phyloP scores from a whole-genome alignment of 2,329 filamentous ascomycete genomes.

The Diplocarpon rosae region DNA sequence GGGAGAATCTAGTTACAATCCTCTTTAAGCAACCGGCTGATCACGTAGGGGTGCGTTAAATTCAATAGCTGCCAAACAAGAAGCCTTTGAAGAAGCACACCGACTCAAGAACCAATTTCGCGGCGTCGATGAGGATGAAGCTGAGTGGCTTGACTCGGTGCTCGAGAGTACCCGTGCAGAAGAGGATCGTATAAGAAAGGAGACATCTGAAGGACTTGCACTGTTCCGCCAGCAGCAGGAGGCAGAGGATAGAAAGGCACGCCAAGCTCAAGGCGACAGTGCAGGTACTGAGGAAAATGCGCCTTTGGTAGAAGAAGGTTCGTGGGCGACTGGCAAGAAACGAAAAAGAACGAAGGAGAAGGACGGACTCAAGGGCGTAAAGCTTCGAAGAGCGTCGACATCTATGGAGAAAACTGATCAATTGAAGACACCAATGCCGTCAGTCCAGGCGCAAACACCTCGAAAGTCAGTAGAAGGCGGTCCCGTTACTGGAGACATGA shows the following conservation, averaged over 20 bases:
- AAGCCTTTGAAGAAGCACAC: constrained; percentile 65
- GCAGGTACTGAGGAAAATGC: constrained; percentile 12
- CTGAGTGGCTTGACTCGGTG: constrained; percentile 60
- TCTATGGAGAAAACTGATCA: constrained; percentile 3
- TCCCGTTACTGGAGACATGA: neutral
- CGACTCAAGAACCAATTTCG: constrained; percentile 68
- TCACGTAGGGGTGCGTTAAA: constrained; percentile 26
- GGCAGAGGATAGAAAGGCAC: constrained; percentile 25
- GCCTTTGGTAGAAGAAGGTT: constrained; percentile 22
- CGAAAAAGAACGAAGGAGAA: constrained; percentile 31
- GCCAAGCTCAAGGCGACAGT: constrained; percentile 12
- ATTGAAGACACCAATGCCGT: neutral
- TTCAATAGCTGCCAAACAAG: constrained; percentile 61
- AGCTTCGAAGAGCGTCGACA: constrained; percentile 24
- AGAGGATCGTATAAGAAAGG: constrained; percentile 41
- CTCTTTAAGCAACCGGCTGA: constrained; percentile 16
- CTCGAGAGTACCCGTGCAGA: constrained; percentile 37
- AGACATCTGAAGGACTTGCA: constrained; percentile 46
- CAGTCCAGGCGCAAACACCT: neutral
- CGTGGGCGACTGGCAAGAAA: constrained; percentile 30
- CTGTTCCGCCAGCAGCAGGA: constrained; percentile 44
- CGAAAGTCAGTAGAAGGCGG: neutral
- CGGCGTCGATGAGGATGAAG: constrained; percentile 66
- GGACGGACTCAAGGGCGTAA: constrained; percentile 27
- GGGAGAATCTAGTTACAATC: neutral